These are phyloP conservation scores for Magnolia changhungtana DNA, from an alignment of 164 flowering plant species.

Conservation along the genomic window DNA sequence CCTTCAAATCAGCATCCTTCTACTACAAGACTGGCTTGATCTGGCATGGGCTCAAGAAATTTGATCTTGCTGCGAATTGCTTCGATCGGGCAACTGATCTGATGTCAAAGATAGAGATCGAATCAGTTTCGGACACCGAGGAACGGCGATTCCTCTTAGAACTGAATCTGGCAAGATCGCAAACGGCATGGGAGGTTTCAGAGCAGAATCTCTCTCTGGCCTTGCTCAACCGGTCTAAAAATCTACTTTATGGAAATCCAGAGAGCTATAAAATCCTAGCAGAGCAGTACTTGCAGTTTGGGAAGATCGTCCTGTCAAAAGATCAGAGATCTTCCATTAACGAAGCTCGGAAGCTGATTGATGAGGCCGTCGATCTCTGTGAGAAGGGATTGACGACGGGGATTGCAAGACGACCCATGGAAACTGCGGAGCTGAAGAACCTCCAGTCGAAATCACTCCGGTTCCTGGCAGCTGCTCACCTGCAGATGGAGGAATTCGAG, in stretches of 20 bases:
- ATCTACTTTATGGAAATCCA: conserved; percentile 44
- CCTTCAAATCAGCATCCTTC: conserved; percentile 67
- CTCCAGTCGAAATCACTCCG: conserved; percentile 59
- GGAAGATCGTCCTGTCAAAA: conserved; percentile 44
- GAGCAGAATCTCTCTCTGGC: conserved; percentile 60
- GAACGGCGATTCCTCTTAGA: conserved; percentile 57
- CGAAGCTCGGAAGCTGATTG: conserved; percentile 75
- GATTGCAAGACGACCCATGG: conserved; percentile 38
- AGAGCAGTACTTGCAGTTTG: conserved; percentile 63
- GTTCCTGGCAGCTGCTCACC: conserved; percentile 78
- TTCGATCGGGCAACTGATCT: conserved; percentile 79
- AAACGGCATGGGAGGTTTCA: conserved; percentile 73
- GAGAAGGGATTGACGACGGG: conserved; percentile 61
- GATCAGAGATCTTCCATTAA: conserved; percentile 24
- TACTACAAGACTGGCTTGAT: conserved; percentile 68
- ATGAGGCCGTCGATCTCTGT: conserved; percentile 72
- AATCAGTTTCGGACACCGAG: conserved; percentile 22
- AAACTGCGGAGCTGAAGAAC: conserved; percentile 38
- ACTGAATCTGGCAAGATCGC: conserved; percentile 30
- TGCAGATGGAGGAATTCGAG: conserved; percentile 80
- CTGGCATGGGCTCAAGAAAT: conserved; percentile 61
- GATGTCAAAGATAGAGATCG: conserved; percentile 38
- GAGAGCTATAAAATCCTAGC: conserved; percentile 57
- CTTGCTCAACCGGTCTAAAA: conserved; percentile 63
- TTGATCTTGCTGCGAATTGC: conserved; percentile 66